Percentiles rank a stretch among this genome's conserved stretches.
Evolutionary conservation across 139 green algal genomes (phyloP).

Genomic region (Choricystis sp.): DNA sequence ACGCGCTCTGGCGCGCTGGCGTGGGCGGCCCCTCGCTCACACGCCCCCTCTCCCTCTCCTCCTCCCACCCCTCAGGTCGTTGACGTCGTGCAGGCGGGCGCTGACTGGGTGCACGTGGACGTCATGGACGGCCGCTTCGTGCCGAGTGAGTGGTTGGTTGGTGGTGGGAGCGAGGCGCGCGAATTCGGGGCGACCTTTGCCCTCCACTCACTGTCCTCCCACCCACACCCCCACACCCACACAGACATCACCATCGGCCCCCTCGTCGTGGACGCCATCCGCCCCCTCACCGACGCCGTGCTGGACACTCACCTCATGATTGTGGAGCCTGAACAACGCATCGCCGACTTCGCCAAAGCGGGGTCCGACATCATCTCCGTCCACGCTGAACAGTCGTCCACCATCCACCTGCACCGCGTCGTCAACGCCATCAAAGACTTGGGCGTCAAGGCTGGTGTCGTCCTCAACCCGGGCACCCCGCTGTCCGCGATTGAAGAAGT

Average conservation of each 20-base stretch:
- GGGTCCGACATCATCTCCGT: conserved; percentile 97
- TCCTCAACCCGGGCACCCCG: conserved; percentile 92
- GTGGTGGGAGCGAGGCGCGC: too few species aligned
- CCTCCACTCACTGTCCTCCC: too few species aligned
- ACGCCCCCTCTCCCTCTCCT: not conserved
- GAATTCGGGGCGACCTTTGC: too few species aligned
- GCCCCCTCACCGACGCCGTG: conserved; percentile 86
- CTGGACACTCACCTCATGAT: conserved; percentile 98
- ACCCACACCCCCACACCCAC: not conserved
- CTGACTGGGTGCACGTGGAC: conserved; percentile 95
- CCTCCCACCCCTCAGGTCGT: conserved; percentile 40
- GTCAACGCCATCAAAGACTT: conserved; percentile 97
- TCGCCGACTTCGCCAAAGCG: conserved; percentile 92
- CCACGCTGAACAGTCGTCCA: conserved; percentile 72
- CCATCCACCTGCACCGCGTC: conserved; percentile 89
- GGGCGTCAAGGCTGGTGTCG: conserved; percentile 85
- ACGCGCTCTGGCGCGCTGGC: too few species aligned
- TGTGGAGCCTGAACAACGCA: conserved; percentile 90
- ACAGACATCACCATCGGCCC: conserved; percentile 97
- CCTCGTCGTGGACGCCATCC: conserved; percentile 87
- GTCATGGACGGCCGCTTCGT: conserved; percentile 45
- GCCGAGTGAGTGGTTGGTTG: too few species aligned
- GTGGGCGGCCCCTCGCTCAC: not conserved
- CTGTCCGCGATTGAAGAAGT: conserved; percentile 79
- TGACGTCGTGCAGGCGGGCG: conserved; percentile 81